A percentile compares a stretch with the other conserved stretches of the same genome.
Evolutionary conservation across 805 yeast species (phyloP).

Genomic region (Teunomyces panamensis): DNA sequence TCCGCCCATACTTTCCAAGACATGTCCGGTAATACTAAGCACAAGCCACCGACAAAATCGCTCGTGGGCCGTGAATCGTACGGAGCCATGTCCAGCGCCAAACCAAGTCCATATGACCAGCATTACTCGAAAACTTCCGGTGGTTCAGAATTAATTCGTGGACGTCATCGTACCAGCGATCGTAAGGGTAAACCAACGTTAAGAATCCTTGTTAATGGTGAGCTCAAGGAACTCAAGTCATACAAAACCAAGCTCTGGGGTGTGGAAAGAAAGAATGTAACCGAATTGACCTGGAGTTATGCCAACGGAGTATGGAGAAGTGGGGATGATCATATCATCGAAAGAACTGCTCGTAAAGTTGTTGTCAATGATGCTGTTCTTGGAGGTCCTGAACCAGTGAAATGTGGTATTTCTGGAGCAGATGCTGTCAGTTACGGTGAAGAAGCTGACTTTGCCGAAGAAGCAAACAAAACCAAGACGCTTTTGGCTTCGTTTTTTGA

Average conservation of each 20-base stretch:
- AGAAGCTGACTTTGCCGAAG: conserved; percentile 13
- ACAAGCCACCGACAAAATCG: conserved; percentile 26
- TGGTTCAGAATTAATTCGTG: conserved; percentile 44
- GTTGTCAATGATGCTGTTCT: conserved; percentile 6
- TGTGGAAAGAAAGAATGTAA: conserved; percentile 55
- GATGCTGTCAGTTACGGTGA: conserved; percentile 27
- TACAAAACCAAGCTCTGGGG: conserved; percentile 91
- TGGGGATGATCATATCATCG: conserved; percentile 77
- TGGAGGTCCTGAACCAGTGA: conserved; percentile 5
- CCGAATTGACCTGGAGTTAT: conserved; percentile 64
- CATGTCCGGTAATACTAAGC: conserved; percentile 33
- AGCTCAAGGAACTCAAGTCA: conserved; percentile 52
- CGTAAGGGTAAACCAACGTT: conserved; percentile 60
- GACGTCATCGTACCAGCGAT: conserved; percentile 57
- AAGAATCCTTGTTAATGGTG: conserved; percentile 60
- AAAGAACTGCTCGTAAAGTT: conserved; percentile 35
- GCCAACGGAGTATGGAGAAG: conserved; percentile 73
- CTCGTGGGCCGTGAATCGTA: conserved; percentile 35
- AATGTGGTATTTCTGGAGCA: conserved; percentile 25
- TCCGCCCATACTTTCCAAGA: conserved; percentile 34
- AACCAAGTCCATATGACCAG: conserved; percentile 17
- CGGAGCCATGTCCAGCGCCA: conserved; percentile 32
- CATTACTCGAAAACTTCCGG: conserved; percentile 32
- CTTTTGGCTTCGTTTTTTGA: conserved; percentile 35
- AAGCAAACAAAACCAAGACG: conserved; percentile 24